These are phyloP conservation scores for Centrapalus pauciflorus DNA, from an alignment of 129 eudicot genomes.

Conservation along the genomic window DNA sequence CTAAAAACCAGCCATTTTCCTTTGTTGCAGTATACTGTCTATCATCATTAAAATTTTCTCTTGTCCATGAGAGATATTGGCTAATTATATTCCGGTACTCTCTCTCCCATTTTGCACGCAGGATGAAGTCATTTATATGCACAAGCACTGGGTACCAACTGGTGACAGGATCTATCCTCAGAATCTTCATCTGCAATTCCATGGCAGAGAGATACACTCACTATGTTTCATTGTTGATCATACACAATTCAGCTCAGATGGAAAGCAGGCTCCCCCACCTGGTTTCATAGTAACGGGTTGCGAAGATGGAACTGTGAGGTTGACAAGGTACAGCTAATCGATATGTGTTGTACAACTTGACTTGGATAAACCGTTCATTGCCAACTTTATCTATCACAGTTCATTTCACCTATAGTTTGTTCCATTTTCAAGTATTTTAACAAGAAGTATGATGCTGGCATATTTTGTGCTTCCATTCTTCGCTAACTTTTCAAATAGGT, in stretches of 20 bases:
- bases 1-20: not conserved
- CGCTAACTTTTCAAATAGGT: too few relatives aligned
- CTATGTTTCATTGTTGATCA: slow-evolving; percentile 55
- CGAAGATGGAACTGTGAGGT: slow-evolving; percentile 96
- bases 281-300: slow-evolving; percentile 84
- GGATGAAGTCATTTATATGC: slow-evolving; percentile 80
- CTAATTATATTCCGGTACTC: not conserved
- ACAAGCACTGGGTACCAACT: slow-evolving; percentile 53
- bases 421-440: not conserved
- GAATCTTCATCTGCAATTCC: slow-evolving; percentile 82
- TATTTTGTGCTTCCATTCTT: not conserved
- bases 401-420: not conserved
- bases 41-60: not conserved
- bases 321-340: slow-evolving; percentile 59
- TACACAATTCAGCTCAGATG: slow-evolving; percentile 20
- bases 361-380: not conserved
- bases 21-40: not conserved
- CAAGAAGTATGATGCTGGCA: not conserved
- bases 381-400: not conserved
- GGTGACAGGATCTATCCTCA: slow-evolving; percentile 57
- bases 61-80: not conserved
- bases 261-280: slow-evolving; percentile 18
- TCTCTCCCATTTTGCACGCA: slow-evolving; percentile 30
- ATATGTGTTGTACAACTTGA: not conserved
- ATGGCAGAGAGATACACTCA: slow-evolving; percentile 95